These are phyloP conservation scores for Lachnellula subtilissima DNA, from an alignment of 2,329 filamentous ascomycete species.

Conservation along the genomic window DNA sequence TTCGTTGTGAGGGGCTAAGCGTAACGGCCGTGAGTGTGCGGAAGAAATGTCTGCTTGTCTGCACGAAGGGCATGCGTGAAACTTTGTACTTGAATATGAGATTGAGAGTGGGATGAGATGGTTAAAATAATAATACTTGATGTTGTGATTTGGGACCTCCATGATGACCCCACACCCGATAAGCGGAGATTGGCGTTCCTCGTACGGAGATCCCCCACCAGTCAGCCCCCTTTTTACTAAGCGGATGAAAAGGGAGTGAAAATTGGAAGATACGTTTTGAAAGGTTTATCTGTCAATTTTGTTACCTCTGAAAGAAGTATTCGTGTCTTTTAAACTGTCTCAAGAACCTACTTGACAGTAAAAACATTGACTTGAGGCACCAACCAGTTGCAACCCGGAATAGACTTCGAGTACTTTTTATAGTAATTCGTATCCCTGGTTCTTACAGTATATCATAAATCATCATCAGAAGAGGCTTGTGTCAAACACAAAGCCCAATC, in stretches of 20 bases:
- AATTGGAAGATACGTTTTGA: neutral
- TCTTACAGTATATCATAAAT: no score
- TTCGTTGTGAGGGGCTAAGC: neutral
- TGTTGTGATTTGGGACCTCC: neutral
- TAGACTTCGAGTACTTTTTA: no score
- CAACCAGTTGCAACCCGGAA: no score
- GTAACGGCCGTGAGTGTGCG: constrained; percentile 4
- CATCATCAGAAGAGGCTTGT: no score
- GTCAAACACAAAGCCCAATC: no score
- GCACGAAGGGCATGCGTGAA: constrained; percentile 10
- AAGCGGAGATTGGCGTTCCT: neutral
- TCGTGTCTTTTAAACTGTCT: no score
- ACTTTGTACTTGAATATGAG: neutral
- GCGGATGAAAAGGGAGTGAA: neutral
- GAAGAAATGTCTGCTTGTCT: constrained; percentile 7
- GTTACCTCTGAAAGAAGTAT: no score
- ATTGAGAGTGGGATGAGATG: neutral
- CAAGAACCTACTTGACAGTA: no score
- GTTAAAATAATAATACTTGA: neutral
- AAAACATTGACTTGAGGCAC: no score
- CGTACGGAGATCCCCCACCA: neutral
- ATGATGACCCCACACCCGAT: neutral
- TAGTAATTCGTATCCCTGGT: no score
- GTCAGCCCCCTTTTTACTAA: neutral
- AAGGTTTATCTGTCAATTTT: no score